Conservation (phyloP, 1,284 basidiomycete genomes). For the Coniferiporia weirii region DNA sequence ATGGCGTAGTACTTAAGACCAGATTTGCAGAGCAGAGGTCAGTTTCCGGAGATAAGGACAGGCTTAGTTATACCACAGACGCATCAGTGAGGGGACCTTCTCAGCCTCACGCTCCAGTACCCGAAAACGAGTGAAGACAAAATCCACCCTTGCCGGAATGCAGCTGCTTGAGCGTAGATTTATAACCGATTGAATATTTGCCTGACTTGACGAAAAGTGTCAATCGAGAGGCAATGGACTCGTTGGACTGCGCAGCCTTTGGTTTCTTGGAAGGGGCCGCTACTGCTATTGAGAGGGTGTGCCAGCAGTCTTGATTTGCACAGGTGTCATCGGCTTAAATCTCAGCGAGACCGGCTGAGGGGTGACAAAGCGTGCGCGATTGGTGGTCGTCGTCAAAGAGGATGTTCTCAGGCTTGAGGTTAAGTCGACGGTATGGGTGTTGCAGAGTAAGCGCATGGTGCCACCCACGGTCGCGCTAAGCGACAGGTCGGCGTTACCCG, state of each 20-base stretch:
- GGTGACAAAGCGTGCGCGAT: no score
- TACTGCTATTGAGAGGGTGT: slow-evolving; percentile 24
- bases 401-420: no score
- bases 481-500: no score
- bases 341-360: neutral
- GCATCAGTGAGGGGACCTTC: slow-evolving; percentile 85
- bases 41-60: slow-evolving; percentile 98
- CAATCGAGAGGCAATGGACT: slow-evolving; percentile 94
- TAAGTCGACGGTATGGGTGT: no score
- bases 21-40: slow-evolving; percentile 97
- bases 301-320: slow-evolving; percentile 23
- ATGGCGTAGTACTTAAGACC: slow-evolving; percentile 99
- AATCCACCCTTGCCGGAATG: slow-evolving; percentile 93
- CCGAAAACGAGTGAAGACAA: slow-evolving; percentile 42
- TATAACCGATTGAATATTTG: slow-evolving; percentile 92
- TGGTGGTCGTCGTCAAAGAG: no score
- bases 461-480: no score
- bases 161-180: slow-evolving; percentile 98
- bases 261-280: slow-evolving; percentile 96
- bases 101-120: slow-evolving; percentile 94
- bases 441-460: no score
- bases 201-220: slow-evolving; percentile 98
- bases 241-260: slow-evolving; percentile 86
- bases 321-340: neutral
- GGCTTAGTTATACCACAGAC: slow-evolving; percentile 78